phyloP scores from a whole-genome alignment of 164 flowering plant genomes.

The Echeveria elegans region DNA sequence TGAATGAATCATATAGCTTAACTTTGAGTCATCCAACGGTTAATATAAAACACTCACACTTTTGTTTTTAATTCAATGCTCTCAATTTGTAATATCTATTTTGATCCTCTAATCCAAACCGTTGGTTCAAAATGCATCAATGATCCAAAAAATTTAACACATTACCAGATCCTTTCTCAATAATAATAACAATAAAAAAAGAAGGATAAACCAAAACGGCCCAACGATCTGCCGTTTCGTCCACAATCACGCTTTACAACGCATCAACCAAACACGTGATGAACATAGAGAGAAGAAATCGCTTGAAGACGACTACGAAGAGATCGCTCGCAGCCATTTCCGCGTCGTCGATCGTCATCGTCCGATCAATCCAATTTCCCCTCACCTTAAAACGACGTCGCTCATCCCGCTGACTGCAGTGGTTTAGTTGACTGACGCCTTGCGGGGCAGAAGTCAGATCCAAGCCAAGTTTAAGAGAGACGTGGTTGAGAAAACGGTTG shows the following conservation, averaged over 20 bases:
- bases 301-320: not conserved
- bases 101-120: too few species aligned
- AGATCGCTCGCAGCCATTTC: conserved; percentile 3
- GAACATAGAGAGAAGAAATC: not conserved
- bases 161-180: too few species aligned
- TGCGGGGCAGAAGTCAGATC: conserved; percentile 3
- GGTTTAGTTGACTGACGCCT: not conserved
- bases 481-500: not conserved
- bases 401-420: not conserved
- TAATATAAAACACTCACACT: too few species aligned
- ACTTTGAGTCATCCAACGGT: too few species aligned
- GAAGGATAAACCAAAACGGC: not conserved
- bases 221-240: not conserved
- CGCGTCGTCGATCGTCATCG: conserved; percentile 1
- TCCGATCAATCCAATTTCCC: conserved; percentile 1
- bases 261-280: not conserved
- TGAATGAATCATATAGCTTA: too few species aligned
- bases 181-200: too few species aligned
- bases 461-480: too few species aligned
- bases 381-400: not conserved
- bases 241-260: not conserved
- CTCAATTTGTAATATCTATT: too few species aligned
- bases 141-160: too few species aligned
- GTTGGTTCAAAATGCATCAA: too few species aligned
- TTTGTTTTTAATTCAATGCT: too few species aligned